Conservation (phyloP, 495 filamentous ascomycete genomes). For the Bacidia gigantensis region DNA sequence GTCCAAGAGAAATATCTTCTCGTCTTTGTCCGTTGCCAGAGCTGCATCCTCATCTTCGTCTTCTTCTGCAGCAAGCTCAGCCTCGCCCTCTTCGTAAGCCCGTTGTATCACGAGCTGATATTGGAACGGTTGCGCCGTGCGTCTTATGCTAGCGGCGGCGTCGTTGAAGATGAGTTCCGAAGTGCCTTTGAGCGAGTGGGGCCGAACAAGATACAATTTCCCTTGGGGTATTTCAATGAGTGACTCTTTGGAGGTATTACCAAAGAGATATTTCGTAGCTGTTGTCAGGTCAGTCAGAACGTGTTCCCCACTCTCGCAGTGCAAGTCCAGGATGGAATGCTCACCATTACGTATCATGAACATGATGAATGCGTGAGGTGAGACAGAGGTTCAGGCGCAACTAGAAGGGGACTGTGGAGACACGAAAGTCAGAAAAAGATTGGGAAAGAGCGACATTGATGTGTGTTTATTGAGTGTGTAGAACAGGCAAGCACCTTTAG, state of each 20-base stretch:
- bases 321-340: too few species aligned
- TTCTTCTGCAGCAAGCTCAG: constrained; percentile 2
- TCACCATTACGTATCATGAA: constrained; percentile 61
- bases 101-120: constrained; percentile 94
- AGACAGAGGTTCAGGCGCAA: background rate
- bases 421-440: background rate
- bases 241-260: constrained; percentile 80
- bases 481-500: constrained; percentile 2
- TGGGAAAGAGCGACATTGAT: background rate
- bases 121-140: constrained; percentile 85
- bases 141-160: constrained; percentile 77
- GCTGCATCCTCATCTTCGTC: constrained; percentile 51
- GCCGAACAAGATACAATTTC: constrained; percentile 92
- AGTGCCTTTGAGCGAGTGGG: constrained; percentile 88
- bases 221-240: constrained; percentile 91
- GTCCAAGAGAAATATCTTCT: constrained; percentile 92
- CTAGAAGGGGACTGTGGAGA: too few species aligned
- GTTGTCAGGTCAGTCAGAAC: constrained; percentile 1
- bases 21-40: constrained; percentile 64
- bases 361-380: constrained; percentile 29
- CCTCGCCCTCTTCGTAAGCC: constrained; percentile 90
- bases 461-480: background rate
- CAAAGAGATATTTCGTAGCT: constrained; percentile 90
- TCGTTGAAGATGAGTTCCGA: constrained; percentile 99
- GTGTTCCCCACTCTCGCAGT: background rate